Base-by-base conservation (phyloP, 805 yeast genomes). In the Yarrowia yakushimensis region DNA sequence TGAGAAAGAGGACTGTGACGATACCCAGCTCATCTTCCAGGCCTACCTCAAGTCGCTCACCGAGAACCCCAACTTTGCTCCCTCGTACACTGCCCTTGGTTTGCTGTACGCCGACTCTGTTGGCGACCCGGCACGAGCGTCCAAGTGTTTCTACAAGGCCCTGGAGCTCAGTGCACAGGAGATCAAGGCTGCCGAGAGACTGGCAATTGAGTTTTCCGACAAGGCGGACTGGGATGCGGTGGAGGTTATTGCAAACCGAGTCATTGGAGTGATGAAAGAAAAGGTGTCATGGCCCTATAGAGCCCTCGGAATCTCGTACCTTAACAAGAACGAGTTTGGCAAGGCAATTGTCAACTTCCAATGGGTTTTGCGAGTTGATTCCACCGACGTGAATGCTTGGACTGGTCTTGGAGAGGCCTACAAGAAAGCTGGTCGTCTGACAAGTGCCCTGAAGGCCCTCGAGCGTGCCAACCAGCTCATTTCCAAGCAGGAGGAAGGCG, bases 371-470 rank as follows among this genome's bases (percentile, higher is more conserved):
- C 80, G 97, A 65, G 76, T 87, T 66, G 77, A 85, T 43, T 77
- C 87, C 0, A 66, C 70, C 60, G 97, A 94, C 73, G 71, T 82
- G 1, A 86, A 88, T 66, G 86, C 96, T 1, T 93, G 98, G 97
- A 78, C 88, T 28, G 97, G 97, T 0, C 77, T 94, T n/a, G 99
- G 99, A n/a, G 98, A 94, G 72, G 93, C 97, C 0, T 94, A 94
- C 72, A 78, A 81, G 62, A 82, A 85, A 25, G 84, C 94, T 72
- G 99, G 99, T 1, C 80, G 97, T 65, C 77, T 86, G 45, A 92
- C 89, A 63, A 96, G 98, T 2, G 90, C 97, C 0, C 78, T 82
- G 10, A 91, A 88, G 72, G 97, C 94, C 1, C 88, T 91, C 68
- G 78, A 77, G 30, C 85, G 84, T 63, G 90, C 92, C 0, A 69